Base-by-base conservation (phyloP, 1,139 yeast species). In the Blastobotrys apis region DNA sequence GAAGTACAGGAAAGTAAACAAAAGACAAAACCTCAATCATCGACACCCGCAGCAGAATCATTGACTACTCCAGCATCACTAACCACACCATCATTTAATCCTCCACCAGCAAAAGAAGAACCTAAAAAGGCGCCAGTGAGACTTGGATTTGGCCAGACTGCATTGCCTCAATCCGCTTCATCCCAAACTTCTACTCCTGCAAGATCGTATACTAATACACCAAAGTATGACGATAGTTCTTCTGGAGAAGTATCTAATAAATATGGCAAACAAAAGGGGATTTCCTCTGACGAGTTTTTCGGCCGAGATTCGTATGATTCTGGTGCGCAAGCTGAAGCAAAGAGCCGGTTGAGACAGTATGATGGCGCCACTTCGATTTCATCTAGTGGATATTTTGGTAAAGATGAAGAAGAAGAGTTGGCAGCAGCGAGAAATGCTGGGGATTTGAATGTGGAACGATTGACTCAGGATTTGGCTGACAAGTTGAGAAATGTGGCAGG, bases 231-330 rank as follows among this genome's bases (percentile, higher is more conserved):
- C 3, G 72, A 74, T 1, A 25, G 27, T 10, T 67, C 66, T 26
- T 68, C 71, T 29, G 53, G 62, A n/a, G 67, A 62, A 43, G 62
- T 65, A 15, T 63, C 63, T 34, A 77, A 75, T 59, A 86, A 88
- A 66, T 92, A 75, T 64, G 97, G 97, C 45, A 70, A 72, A 33
- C 97, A 90, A 64, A 92, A 87, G 73, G 95, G 90, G 45, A 94
- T 92, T 53, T 90, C 97, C 0, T 88, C 97, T 0, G 98, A 94
- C 65, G 94, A 88, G 67, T 80, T 78, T 62, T 92, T 92, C 63
- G 96, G 97, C 13, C 81, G 95, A 59, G 94, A 94, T 33, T 71
- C 80, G 38, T 87, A 79, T 60, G 97, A 87, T 58, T 85, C 85
- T 55, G 71, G 72, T 8, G 85, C 87, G 35, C 84, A 83, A 49